phyloP scores from a whole-genome alignment of 179 eudicot genomes.

The Silene noctiflora region DNA sequence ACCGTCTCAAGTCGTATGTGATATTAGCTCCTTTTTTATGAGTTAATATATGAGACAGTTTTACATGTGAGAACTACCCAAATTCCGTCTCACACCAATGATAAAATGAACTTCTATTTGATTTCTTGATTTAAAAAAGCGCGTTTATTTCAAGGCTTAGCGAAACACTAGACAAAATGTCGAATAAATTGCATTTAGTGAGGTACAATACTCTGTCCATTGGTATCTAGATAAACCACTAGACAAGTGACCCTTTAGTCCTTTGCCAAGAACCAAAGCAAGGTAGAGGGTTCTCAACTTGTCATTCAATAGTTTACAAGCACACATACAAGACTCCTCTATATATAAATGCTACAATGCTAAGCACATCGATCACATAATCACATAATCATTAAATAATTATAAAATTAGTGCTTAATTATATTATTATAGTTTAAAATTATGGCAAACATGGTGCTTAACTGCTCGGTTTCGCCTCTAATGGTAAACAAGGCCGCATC shows the following conservation, averaged over 20 bases:
- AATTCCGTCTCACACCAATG: too few relatives aligned
- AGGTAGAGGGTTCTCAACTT: slow-evolving; percentile 1
- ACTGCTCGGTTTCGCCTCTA: slow-evolving; percentile 12
- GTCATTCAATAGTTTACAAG: too few relatives aligned
- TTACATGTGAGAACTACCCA: too few relatives aligned
- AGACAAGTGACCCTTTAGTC: not conserved
- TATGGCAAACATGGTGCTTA: slow-evolving; percentile 22
- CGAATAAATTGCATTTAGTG: not conserved
- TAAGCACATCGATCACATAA: not conserved
- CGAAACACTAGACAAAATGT: too few relatives aligned
- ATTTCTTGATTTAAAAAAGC: too few relatives aligned
- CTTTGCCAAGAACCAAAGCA: slow-evolving; percentile 12
- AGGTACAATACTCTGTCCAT: not conserved
- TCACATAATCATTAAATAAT: not conserved
- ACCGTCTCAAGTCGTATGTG: too few relatives aligned
- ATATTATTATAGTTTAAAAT: not conserved
- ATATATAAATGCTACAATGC: not conserved
- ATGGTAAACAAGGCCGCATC: slow-evolving; percentile 18
- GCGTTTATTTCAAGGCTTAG: too few relatives aligned
- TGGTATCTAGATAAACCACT: not conserved
- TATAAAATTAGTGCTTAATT: not conserved
- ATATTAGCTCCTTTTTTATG: too few relatives aligned
- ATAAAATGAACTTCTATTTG: too few relatives aligned
- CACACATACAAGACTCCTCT: not conserved
- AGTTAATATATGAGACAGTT: too few relatives aligned